phyloP scores from a whole-genome alignment of 768 basidiomycete species.

The Naganishia antarctica region DNA sequence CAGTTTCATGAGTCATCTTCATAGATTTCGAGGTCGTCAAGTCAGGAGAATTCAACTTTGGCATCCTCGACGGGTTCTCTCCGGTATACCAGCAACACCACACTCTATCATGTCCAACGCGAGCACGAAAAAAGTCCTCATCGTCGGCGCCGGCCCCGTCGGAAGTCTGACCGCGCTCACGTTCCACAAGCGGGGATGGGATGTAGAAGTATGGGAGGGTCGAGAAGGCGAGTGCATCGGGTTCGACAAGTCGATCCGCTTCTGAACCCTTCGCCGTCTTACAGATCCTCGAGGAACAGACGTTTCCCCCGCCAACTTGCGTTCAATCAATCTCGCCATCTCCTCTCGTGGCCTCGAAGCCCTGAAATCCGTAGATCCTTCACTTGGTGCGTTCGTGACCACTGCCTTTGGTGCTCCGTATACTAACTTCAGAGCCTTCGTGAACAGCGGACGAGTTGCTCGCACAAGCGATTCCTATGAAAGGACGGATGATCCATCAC shows the following conservation, averaged over 20 bases:
- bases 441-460: slow-evolving; percentile 63
- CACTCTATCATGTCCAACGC: neutral
- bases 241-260: too few relatives aligned
- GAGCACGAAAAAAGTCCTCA: slow-evolving; percentile 37
- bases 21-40: neutral
- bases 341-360: slow-evolving; percentile 89
- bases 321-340: slow-evolving; percentile 94
- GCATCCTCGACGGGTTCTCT: too few relatives aligned
- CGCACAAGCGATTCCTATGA: slow-evolving; percentile 82
- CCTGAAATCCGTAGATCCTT: slow-evolving; percentile 67
- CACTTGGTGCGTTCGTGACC: slow-evolving; percentile 27
- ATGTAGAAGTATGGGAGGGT: slow-evolving; percentile 47
- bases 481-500: slow-evolving; percentile 90
- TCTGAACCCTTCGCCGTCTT: too few relatives aligned
- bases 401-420: too few relatives aligned
- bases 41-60: neutral
- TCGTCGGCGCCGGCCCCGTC: slow-evolving; percentile 82
- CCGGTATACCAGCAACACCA: too few relatives aligned
- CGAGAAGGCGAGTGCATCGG: slow-evolving; percentile 44
- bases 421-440: too few relatives aligned
- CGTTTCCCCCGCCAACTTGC: slow-evolving; percentile 44
- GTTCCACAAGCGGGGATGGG: slow-evolving; percentile 77
- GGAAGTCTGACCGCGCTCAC: slow-evolving; percentile 84
- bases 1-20: neutral
- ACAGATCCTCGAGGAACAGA: slow-evolving; percentile 42